Base-by-base conservation (phyloP, 2,329 filamentous ascomycete genomes). In the Alternaria conjuncta region DNA sequence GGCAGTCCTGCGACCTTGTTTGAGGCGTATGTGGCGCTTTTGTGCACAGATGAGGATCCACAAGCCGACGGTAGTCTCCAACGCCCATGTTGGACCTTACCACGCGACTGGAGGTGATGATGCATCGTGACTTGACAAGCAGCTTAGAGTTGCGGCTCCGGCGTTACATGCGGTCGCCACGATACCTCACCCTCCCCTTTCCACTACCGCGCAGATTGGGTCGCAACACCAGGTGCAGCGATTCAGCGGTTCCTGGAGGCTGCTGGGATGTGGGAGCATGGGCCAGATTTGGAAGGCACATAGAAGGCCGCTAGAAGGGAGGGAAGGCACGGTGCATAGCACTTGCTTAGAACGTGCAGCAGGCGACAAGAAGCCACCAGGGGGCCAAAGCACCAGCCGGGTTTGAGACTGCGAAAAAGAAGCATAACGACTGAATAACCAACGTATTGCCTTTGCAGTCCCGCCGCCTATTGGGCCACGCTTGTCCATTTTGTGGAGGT, bases 21-120 rank as follows among this genome's bases (percentile, higher is more conserved):
- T 64, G 68, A 72, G 74, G 71, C 72, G 72, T 75, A 67, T 70
- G 73, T 77, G 77, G 75, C 74, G 75, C 72, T 69, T 66, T 68
- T 69, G 62, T 68, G 62, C 66, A 65, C 71, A 73, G 65, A 70
- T 71, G 64, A 51, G 63, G 68, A 68, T 71, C 67, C 68, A 69
- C 68, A 65, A 44, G 25, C 50, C 60, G 61, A 60, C 61, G 61
- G 58, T 64, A 59, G 41, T 61, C 36, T 51, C 54, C 44, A 59
- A 41, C 36, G 36, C 36, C 36, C 36, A 41, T 41, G 15, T 41
- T 41, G 36, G 36, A 41, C 36, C 15, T 41, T 28, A 50, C 23
- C 47, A 20, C 47, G 47, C 47, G 47, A 50, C 47, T 50, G 36
- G 36, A 18, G 9, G 5, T 41, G 36, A 41, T 41, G 36, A 41